phyloP scores from a whole-genome alignment of 2,329 filamentous ascomycete genomes.

The Graphiopsis chlorocephala region DNA sequence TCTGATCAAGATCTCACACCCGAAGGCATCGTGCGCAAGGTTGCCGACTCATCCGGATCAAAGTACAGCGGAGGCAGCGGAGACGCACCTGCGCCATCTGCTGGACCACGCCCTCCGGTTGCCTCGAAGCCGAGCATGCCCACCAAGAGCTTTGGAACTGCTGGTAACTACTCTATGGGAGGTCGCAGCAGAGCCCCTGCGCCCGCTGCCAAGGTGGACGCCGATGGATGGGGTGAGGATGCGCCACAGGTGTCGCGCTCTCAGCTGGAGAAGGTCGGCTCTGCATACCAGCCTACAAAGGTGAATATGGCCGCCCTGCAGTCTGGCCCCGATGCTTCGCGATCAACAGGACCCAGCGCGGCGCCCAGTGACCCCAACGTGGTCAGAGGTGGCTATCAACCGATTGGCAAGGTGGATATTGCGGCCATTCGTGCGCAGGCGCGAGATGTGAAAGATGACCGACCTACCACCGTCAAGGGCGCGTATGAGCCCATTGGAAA shows the following conservation, averaged over 20 bases:
- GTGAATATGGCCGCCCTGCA: slow-evolving; percentile 88
- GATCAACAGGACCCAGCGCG: slow-evolving; percentile 51
- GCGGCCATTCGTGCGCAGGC: slow-evolving; percentile 77
- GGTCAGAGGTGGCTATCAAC: slow-evolving; percentile 84
- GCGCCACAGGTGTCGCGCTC: slow-evolving; percentile 85
- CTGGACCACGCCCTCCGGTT: slow-evolving; percentile 64
- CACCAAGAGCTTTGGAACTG: slow-evolving; percentile 56
- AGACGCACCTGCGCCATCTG: slow-evolving; percentile 43
- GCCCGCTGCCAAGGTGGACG: slow-evolving; percentile 61
- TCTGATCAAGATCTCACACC: slow-evolving; percentile 86
- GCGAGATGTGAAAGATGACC: slow-evolving; percentile 68
- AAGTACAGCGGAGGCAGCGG: slow-evolving; percentile 79
- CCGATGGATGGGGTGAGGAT: slow-evolving; percentile 92
- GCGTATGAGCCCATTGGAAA: slow-evolving; percentile 94
- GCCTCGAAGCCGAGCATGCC: slow-evolving; percentile 92
- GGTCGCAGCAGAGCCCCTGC: slow-evolving; percentile 53
- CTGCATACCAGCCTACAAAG: slow-evolving; percentile 92
- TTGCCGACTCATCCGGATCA: slow-evolving; percentile 87
- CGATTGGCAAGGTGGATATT: slow-evolving; percentile 96
- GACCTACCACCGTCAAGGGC: slow-evolving; percentile 83
- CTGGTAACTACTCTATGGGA: slow-evolving; percentile 61
- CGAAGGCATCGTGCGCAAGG: slow-evolving; percentile 86
- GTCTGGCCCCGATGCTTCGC: slow-evolving; percentile 67
- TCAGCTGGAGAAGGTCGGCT: slow-evolving; percentile 84
- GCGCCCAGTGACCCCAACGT: slow-evolving; percentile 59